Evolutionary conservation across 176 grass and related monocot genomes (phyloP).

Genomic region (Cenchrus purpureus): DNA sequence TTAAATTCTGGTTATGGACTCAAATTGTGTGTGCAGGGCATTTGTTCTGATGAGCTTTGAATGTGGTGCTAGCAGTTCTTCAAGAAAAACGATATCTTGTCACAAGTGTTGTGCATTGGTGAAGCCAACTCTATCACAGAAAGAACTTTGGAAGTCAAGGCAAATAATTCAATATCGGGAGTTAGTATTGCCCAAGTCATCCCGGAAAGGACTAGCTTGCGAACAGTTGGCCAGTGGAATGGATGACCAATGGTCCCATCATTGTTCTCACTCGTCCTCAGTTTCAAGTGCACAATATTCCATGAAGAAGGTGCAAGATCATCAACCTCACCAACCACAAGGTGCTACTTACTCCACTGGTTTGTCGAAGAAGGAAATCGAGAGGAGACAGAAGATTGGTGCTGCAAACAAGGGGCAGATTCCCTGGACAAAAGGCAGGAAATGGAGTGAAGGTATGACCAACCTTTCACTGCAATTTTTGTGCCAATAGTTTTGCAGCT

Average conservation of each 20-base stretch:
- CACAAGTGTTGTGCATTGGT: constrained; percentile 4
- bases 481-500: constrained; percentile 13
- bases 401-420: constrained; percentile 71
- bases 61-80: background rate
- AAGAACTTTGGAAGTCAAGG: background rate
- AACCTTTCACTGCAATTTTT: constrained; percentile 1
- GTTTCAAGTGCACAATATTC: constrained; percentile 15
- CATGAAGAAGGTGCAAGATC: background rate
- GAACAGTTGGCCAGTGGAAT: background rate
- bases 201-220: background rate
- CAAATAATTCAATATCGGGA: background rate
- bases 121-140: constrained; percentile 7
- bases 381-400: constrained; percentile 86
- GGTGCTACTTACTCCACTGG: background rate
- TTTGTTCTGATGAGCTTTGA: background rate
- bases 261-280: background rate
- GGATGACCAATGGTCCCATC: constrained; percentile 18
- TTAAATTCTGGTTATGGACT: background rate
- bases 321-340: background rate
- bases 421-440: constrained; percentile 82
- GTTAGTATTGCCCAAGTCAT: constrained; percentile 30
- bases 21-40: constrained; percentile 10
- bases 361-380: constrained; percentile 60
- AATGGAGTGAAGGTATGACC: constrained; percentile 61
- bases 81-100: background rate